Base-by-base conservation (phyloP, 1,284 basidiomycete species). In the Wolfiporia cocos region DNA sequence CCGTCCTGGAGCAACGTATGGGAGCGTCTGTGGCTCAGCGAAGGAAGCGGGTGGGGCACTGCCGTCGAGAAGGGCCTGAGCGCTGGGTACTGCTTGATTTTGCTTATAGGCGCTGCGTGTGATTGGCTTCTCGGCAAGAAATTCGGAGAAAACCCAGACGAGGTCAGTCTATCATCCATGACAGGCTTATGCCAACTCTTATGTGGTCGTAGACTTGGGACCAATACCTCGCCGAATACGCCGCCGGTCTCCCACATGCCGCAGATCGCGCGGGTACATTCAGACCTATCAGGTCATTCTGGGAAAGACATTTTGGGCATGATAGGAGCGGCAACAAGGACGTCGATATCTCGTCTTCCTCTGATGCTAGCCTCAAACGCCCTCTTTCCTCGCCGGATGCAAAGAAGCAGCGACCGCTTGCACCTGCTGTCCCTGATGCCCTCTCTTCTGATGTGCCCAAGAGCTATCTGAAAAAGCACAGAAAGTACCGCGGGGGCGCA, bases 121-220 rank as follows among this genome's bases (percentile, higher is more conserved):
- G 81, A 86, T 52, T 83, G 74, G 73, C 63, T 69, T n/a, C 57
- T 84, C 35, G 65, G 63, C 24, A 58, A 60, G 35, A 69, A 67
- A 58, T 65, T 81, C 24, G 82, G 81, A 14, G 78, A 81, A 52
- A 76, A 77, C 58, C 81, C 81, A 21, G 81, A 84, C 49, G 71
- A 84, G 72, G 79, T 78, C 48, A 15, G 65, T 59, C 10, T 22
- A 1, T 28, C 15, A 17, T 21, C 38, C 21, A n/a, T 5, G 18
- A 17, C 23, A 21, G 29, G 30, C 21, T 12, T 12, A 34, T 11
- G 34, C 34, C n/a, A 14, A 14, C 14, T 41, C 29, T 29, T 44
- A 22, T 17, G 31, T 37, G 17, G 15, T 28, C 24, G 15, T 49
- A 82, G 79, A 78, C 79, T 66, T 86, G 81, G 81, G 79, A 85